Evolutionary conservation across 768 basidiomycete genomes (phyloP).

Genomic region (Suillus tomentosus): DNA sequence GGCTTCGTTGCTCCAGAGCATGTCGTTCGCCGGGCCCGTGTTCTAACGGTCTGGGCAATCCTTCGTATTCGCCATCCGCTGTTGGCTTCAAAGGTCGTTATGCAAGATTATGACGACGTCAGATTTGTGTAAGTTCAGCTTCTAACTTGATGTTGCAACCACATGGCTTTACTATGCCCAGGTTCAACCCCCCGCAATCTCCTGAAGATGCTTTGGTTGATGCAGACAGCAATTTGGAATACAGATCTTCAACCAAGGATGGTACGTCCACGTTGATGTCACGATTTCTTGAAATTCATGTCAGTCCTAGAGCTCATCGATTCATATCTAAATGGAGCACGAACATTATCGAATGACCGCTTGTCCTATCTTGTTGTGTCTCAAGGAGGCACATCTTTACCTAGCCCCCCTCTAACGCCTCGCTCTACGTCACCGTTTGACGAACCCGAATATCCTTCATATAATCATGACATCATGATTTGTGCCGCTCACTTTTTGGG

Average conservation of each 20-base stretch:
- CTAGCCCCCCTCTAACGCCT: slow-evolving; percentile 38
- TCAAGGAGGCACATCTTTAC: slow-evolving; percentile 24
- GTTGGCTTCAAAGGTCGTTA: slow-evolving; percentile 61
- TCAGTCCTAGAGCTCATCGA: slow-evolving; percentile 55
- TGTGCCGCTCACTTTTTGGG: slow-evolving; percentile 82
- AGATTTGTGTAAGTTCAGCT: slow-evolving; percentile 58
- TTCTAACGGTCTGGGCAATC: slow-evolving; percentile 69
- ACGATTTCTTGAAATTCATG: background rate
- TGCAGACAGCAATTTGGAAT: slow-evolving; percentile 53
- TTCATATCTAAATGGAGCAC: slow-evolving; percentile 73
- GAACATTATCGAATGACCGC: slow-evolving; percentile 66
- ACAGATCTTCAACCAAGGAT: slow-evolving; percentile 53
- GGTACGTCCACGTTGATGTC: slow-evolving; percentile 38
- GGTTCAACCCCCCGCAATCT: slow-evolving; percentile 48
- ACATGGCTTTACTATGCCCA: slow-evolving; percentile 23
- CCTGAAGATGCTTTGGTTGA: slow-evolving; percentile 45
- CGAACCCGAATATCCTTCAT: slow-evolving; percentile 22
- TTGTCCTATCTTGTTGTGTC: slow-evolving; percentile 69
- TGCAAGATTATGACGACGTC: slow-evolving; percentile 64
- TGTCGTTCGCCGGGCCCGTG: slow-evolving; percentile 47
- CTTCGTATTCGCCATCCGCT: slow-evolving; percentile 71
- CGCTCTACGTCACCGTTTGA: slow-evolving; percentile 16
- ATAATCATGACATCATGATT: slow-evolving; percentile 63
- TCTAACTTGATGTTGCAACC: background rate
- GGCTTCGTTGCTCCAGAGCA: slow-evolving; percentile 54